Conservation (phyloP, 306 rosid species). For the Lotus japonicus region DNA sequence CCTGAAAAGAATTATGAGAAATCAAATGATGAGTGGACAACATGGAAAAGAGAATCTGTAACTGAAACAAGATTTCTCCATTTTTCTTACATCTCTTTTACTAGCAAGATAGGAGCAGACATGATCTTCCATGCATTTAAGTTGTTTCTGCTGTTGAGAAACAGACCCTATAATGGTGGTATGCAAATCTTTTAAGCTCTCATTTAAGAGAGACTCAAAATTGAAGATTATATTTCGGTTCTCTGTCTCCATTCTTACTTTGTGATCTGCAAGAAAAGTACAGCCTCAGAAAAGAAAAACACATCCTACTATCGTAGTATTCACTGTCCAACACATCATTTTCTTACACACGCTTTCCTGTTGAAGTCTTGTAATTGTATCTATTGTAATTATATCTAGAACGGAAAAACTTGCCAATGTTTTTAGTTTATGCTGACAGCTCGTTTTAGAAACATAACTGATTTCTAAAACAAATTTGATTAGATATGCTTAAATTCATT, state of each 20-base stretch:
- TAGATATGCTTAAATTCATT: too few species aligned
- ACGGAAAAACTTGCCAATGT: too few species aligned
- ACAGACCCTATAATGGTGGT: constrained; percentile 55
- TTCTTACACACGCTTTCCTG: background rate
- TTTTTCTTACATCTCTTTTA: constrained; percentile 71
- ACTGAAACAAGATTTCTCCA: background rate
- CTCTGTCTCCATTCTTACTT: constrained; percentile 64
- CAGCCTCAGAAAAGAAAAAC: constrained; percentile 3
- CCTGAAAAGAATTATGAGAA: constrained; percentile 36
- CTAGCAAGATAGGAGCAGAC: constrained; percentile 46
- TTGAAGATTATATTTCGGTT: constrained; percentile 52
- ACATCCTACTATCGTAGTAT: background rate
- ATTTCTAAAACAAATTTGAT: too few species aligned
- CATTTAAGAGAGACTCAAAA: constrained; percentile 69
- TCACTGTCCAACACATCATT: background rate
- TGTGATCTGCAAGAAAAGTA: constrained; percentile 45
- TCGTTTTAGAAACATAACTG: too few species aligned
- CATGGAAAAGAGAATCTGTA: background rate
- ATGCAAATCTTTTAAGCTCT: constrained; percentile 60
- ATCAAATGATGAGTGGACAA: constrained; percentile 8
- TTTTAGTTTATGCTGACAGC: too few species aligned
- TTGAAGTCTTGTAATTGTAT: too few species aligned
- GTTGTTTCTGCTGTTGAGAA: constrained; percentile 69
- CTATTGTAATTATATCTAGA: too few species aligned
- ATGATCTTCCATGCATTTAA: constrained; percentile 73